Conservation (phyloP, 805 yeast genomes). For the Candida golubevii region DNA sequence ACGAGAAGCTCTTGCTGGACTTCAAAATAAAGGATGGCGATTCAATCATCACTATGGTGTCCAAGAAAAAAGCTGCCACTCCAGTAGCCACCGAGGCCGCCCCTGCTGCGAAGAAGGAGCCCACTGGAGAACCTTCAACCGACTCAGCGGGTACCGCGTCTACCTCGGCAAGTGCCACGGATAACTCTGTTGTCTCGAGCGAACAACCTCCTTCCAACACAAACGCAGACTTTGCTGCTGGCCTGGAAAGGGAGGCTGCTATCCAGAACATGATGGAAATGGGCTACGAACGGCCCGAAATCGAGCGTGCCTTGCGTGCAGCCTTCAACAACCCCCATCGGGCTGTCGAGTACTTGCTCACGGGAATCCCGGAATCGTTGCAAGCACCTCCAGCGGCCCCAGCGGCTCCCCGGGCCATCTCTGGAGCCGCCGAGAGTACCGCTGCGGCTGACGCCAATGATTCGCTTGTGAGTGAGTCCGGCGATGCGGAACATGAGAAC, state of each 20-base stretch:
- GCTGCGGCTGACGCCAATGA: neutral
- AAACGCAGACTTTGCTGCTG: conserved; percentile 65
- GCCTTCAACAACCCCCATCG: conserved; percentile 97
- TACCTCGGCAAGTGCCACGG: too few species aligned
- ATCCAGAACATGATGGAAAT: conserved; percentile 63
- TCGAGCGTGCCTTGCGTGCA: conserved; percentile 85
- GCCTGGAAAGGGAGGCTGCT: conserved; percentile 73
- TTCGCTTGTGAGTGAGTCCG: too few species aligned
- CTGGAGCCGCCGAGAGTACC: conserved; percentile 11
- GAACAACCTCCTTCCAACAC: neutral
- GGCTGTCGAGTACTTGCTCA: conserved; percentile 90
- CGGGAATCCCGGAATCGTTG: conserved; percentile 76
- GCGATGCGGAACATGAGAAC: conserved; percentile 32
- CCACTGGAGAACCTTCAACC: neutral
- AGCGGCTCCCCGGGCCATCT: conserved; percentile 6
- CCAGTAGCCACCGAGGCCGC: conserved; percentile 12
- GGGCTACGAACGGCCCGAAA: conserved; percentile 90
- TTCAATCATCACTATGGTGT: conserved; percentile 88
- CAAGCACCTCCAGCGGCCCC: conserved; percentile 25
- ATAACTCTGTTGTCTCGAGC: too few species aligned
- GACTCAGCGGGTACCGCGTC: too few species aligned
- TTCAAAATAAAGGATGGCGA: conserved; percentile 81
- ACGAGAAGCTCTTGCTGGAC: conserved; percentile 67
- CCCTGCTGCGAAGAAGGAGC: neutral
- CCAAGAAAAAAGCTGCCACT: conserved; percentile 37